Evolutionary conservation across 139 green algal genomes (phyloP).

Genomic region (Picochlorum sp.): DNA sequence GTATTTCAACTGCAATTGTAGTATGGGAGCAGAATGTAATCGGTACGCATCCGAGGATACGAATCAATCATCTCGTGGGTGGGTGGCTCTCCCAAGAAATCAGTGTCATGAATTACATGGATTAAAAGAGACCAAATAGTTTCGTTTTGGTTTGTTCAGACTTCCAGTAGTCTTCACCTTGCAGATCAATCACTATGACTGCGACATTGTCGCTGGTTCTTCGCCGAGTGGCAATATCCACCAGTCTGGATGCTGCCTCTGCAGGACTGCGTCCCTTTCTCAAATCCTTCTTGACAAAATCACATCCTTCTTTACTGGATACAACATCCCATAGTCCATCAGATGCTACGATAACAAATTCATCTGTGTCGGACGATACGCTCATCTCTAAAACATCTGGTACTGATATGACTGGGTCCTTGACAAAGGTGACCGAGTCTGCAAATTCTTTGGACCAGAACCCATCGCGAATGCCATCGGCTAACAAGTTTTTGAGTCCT

Average conservation of each 20-base stretch:
- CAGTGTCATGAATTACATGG: background rate
- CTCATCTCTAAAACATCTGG: slow-evolving; percentile 51
- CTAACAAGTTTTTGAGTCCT: slow-evolving; percentile 32
- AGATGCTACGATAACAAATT: slow-evolving; percentile 66
- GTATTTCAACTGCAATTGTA: too few relatives aligned
- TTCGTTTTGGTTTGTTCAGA: slow-evolving; percentile 10
- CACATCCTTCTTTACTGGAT: slow-evolving; percentile 32
- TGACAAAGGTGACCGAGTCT: slow-evolving; percentile 27
- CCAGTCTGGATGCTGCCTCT: slow-evolving; percentile 32
- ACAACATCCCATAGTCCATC: slow-evolving; percentile 65
- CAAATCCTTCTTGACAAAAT: slow-evolving; percentile 27
- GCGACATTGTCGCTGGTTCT: slow-evolving; percentile 43
- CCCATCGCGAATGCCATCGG: slow-evolving; percentile 31
- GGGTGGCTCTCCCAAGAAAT: too few relatives aligned
- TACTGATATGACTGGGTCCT: slow-evolving; percentile 44
- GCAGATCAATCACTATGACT: slow-evolving; percentile 42
- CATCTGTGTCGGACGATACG: slow-evolving; percentile 35
- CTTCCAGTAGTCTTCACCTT: slow-evolving; percentile 1
- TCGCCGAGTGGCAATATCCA: slow-evolving; percentile 23
- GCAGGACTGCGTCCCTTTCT: slow-evolving; percentile 16
- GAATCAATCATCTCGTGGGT: too few relatives aligned
- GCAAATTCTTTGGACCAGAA: slow-evolving; percentile 42
- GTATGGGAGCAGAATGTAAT: too few relatives aligned
- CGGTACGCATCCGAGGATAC: too few relatives aligned
- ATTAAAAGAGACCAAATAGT: slow-evolving; percentile 20